Base-by-base conservation (phyloP, 768 basidiomycete genomes). In the Gloeophyllum trabeum region DNA sequence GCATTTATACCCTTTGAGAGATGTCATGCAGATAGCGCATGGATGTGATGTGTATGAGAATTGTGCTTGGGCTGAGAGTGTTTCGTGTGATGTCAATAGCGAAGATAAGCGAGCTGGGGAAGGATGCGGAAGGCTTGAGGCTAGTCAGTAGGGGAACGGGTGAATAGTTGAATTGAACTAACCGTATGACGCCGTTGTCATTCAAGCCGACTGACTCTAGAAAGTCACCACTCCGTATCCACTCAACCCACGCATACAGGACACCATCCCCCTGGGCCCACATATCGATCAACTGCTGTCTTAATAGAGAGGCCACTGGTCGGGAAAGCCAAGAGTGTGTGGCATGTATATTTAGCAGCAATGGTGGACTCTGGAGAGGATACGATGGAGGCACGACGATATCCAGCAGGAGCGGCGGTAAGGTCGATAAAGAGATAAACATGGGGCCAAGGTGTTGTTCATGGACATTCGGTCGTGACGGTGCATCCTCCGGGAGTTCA, bases 1-100 rank as follows among this genome's bases (percentile, higher is more conserved):
- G 55, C 89, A 91, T 48, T 75, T 73, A 12, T 73, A 68, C 35
- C 91, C 91, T 54, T 88, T 91, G 44, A 76, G 61, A 12, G 73
- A 70, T 25, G 72, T 70, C 3, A 93, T 61, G 57, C 91, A 94
- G 39, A 94, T 76, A 20, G 79, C 66, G 53, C 91, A 94, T 21
- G 66, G 58, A 58, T 85, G 84, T 0, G 81, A 76, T 13, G 66
- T 70, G 42, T 68, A 63, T 6, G 76, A 70, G 52, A 93, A 94
- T 43, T 66, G 61, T 10, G 62, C 60, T 20, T n/a, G n/a, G n/a
- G n/a, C n/a, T n/a, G n/a, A n/a, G n/a, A n/a, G n/a, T n/a, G n/a
- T n/a, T n/a, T n/a, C n/a, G n/a, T n/a, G n/a, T n/a, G n/a, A n/a
- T n/a, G n/a, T n/a, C n/a, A n/a, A n/a, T n/a, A n/a, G n/a, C n/a